A percentile compares a stretch with the other conserved stretches of the same genome.
Conservation (phyloP, 495 filamentous ascomycete genomes). For the Penicilliopsis zonata region DNA sequence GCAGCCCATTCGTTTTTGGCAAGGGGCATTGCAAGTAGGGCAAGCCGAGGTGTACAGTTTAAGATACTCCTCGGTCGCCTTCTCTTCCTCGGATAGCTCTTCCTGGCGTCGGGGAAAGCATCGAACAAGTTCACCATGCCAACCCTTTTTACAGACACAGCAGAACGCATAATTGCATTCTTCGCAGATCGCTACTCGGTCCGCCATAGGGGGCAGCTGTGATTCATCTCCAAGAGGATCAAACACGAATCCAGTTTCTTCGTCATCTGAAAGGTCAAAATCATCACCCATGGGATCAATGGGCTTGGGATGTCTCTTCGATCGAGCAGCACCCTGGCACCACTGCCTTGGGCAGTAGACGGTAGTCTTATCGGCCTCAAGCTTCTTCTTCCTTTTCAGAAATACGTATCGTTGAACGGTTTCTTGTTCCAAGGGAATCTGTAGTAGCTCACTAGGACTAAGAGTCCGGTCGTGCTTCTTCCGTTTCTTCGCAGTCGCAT, state of each 20-base stretch:
- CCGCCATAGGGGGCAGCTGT: constrained; percentile 33
- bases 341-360: constrained; percentile 90
- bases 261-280: constrained; percentile 35
- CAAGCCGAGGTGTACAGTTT: constrained; percentile 70
- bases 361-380: constrained; percentile 83
- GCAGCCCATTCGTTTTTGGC: constrained; percentile 86
- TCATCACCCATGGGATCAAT: constrained; percentile 36
- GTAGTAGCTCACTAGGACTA: constrained; percentile 74
- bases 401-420: constrained; percentile 75
- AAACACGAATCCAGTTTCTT: constrained; percentile 14
- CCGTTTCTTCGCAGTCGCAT: constrained; percentile 13
- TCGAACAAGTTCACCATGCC: constrained; percentile 78
- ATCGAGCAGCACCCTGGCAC: constrained; percentile 86
- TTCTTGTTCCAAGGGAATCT: constrained; percentile 66
- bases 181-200: constrained; percentile 72
- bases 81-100: constrained; percentile 70
- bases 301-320: constrained; percentile 65
- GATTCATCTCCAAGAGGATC: constrained; percentile 24
- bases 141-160: constrained; percentile 55
- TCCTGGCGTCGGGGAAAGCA: constrained; percentile 45
- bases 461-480: constrained; percentile 51
- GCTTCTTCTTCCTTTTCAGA: constrained; percentile 79
- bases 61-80: constrained; percentile 73
- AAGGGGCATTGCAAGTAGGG: constrained; percentile 77
- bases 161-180: constrained; percentile 92